phyloP scores from a whole-genome alignment of 208 protist genomes.

The Polymyxa betae region DNA sequence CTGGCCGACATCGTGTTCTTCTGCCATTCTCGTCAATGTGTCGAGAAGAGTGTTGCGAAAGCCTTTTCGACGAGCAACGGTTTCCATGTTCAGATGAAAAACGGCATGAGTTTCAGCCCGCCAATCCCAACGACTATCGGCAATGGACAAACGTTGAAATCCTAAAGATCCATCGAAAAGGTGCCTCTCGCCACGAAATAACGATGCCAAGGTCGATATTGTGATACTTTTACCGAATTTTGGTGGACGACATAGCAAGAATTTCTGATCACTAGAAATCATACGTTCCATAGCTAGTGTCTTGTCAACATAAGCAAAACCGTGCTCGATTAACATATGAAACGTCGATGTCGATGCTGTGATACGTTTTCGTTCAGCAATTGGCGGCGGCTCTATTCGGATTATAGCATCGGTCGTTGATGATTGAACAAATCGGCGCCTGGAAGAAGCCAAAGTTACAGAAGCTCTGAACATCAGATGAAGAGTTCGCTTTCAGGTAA shows the following conservation, averaged over 20 bases:
- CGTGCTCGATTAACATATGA: not conserved
- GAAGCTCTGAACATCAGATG: too few relatives aligned
- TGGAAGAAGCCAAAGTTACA: too few relatives aligned
- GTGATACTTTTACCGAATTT: conserved; percentile 43
- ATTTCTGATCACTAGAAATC: not conserved
- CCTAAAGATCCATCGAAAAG: conserved; percentile 6
- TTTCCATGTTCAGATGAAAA: not conserved
- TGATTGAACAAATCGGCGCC: too few relatives aligned
- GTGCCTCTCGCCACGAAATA: conserved; percentile 28
- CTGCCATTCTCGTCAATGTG: not conserved
- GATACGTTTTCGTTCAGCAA: too few relatives aligned
- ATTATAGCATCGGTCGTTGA: too few relatives aligned
- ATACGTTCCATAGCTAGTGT: not conserved
- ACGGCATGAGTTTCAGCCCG: not conserved
- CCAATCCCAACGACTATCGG: conserved; percentile 9
- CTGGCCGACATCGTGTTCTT: not conserved
- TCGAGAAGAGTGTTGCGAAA: conserved; percentile 18
- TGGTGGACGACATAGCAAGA: conserved; percentile 8
- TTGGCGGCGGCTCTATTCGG: too few relatives aligned
- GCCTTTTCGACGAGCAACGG: not conserved
- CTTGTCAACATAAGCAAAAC: conserved; percentile 30
- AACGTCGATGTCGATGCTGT: conserved; percentile 29
- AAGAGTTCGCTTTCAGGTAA: too few relatives aligned
- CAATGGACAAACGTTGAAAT: not conserved
- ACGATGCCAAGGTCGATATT: not conserved